phyloP scores from a whole-genome alignment of 352 stramenopile genomes.

The Plasmopara muralis region DNA sequence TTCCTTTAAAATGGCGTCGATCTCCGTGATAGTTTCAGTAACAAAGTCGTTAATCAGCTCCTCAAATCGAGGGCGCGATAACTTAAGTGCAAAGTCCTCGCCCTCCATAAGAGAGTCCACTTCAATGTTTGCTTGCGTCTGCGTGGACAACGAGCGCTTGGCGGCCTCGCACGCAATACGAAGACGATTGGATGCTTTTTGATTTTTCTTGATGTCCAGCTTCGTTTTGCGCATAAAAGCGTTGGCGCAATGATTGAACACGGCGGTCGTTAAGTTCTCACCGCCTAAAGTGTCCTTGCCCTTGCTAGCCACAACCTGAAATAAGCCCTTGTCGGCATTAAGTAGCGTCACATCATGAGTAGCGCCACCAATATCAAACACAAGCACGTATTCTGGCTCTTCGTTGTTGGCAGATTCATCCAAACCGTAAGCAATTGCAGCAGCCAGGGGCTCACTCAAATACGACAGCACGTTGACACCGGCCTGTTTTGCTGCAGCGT shows the following conservation, averaged over 20 bases:
- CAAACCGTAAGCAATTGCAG: slow-evolving; percentile 97
- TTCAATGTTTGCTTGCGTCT: slow-evolving; percentile 95
- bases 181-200: slow-evolving; percentile 92
- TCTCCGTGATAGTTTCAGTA: slow-evolving; percentile 87
- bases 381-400: slow-evolving; percentile 93
- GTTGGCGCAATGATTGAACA: slow-evolving; percentile 95
- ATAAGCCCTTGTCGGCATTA: slow-evolving; percentile 96
- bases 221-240: slow-evolving; percentile 93
- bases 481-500: slow-evolving; percentile 79
- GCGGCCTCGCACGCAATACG: slow-evolving; percentile 94
- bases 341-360: slow-evolving; percentile 96
- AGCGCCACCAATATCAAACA: slow-evolving; percentile 97
- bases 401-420: slow-evolving; percentile 87
- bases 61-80: slow-evolving; percentile 95
- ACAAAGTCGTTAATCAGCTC: slow-evolving; percentile 93
- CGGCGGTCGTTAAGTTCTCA: slow-evolving; percentile 94
- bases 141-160: slow-evolving; percentile 95
- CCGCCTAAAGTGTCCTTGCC: slow-evolving; percentile 95
- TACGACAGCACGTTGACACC: slow-evolving; percentile 94
- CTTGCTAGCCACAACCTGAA: slow-evolving; percentile 95
- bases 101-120: slow-evolving; percentile 97
- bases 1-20: slow-evolving; percentile 75
- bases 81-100: slow-evolving; percentile 95
- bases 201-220: slow-evolving; percentile 91
- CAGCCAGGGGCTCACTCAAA: slow-evolving; percentile 97